Evolutionary conservation across 495 filamentous ascomycete genomes (phyloP), one percentile per base, ranked within the genome.

Genomic region (Podospora australis): DNA sequence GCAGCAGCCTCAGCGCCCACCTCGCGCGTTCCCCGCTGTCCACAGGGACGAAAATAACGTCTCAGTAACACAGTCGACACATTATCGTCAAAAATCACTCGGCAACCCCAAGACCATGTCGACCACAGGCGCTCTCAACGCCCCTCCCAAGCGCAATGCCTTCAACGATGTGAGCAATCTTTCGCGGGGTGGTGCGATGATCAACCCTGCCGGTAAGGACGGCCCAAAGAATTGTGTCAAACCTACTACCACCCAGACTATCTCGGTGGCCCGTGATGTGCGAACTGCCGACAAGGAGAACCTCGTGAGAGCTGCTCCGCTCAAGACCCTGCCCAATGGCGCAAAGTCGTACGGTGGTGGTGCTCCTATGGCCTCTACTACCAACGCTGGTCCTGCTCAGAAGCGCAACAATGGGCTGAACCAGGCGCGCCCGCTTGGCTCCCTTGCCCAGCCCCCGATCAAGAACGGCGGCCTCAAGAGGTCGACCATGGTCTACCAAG

Each of bases 121-220:
- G 13, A 70, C 78, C 39, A 75, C 71, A 16, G 78, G 73, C 42
- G 75, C 75, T 23, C 63, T 84, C 42, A 91, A 86, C 65, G 78
- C 78, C 43, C 78, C 74, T 32, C 71, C 82, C 20, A 88, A 88
- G 69, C 79, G 88, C 50, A 82, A 81, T 29, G 86, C 79, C 13
- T 88, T 92, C 64, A 84, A 78, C 13, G 90, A 96, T 59, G 73
- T 90, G 28, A 91, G 82, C 74, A 90, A 88, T 60, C 84, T 74
- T 13, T 63, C 70, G 23, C 83, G 81, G 55, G 56, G 68, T 20
- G 55, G 73, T 10, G 48, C 39, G 28, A 70, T 58, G 23, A n/a
- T n/a, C n/a, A 68, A 67, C 47, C 75, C 63, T 77, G 45, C 50
- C 55, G 42, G 72, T 63, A 86, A 83, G 63, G 66, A 59, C 14